Percentiles rank a stretch among this genome's conserved stretches.
Evolutionary conservation across 192 early-diverging fungal genomes (phyloP).

Genomic region (Funneliformis mosseae): DNA sequence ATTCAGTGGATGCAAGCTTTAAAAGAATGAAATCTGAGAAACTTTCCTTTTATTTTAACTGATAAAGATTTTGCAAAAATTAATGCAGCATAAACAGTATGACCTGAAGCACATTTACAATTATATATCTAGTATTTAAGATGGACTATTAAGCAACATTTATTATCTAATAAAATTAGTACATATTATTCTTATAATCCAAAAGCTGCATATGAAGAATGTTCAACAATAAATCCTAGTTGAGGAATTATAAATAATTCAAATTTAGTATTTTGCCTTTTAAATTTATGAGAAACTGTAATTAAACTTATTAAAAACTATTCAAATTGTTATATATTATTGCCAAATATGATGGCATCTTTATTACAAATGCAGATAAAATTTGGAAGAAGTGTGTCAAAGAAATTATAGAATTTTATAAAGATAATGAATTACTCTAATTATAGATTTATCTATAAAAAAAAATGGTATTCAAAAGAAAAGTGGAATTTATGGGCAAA

Average conservation of each 20-base stretch:
- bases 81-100: slow-evolving; percentile 4
- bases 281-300: not conserved
- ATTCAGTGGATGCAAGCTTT: not conserved
- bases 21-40: not conserved
- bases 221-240: not conserved
- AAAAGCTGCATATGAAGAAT: not conserved
- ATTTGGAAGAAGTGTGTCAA: not conserved
- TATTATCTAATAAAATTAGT: not conserved
- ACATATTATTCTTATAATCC: not conserved
- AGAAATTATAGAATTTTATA: not conserved
- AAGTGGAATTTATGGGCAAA: not conserved
- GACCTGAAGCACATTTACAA: not conserved
- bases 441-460: not conserved
- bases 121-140: not conserved
- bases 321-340: not conserved
- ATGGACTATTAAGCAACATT: not conserved
- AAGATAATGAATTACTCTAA: not conserved
- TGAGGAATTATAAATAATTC: not conserved
- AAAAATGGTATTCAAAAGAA: not conserved
- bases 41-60: not conserved
- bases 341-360: not conserved
- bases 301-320: not conserved
- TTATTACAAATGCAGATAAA: not conserved
- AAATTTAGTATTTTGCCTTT: not conserved
- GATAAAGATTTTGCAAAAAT: slow-evolving; percentile 20